Evolutionary conservation across 495 filamentous ascomycete genomes (phyloP).

Genomic region (Glarea lozoyensis): DNA sequence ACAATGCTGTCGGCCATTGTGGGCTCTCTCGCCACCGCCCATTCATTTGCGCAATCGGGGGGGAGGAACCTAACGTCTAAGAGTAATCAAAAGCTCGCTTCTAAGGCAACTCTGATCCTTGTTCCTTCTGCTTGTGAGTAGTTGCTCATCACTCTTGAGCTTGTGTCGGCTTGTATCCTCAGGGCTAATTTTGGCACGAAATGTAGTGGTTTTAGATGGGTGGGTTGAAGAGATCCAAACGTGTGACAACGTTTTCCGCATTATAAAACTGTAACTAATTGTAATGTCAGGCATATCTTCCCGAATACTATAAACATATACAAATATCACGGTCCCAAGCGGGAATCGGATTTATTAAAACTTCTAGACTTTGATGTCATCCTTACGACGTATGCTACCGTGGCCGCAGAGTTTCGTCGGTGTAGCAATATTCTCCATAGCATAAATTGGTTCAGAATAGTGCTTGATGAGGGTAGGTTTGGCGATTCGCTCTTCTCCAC

Average conservation of each 20-base stretch:
- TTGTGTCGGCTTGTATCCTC: no score
- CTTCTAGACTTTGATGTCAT: slow-evolving; percentile 61
- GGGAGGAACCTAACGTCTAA: no score
- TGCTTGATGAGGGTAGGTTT: slow-evolving; percentile 76
- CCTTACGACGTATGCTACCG: slow-evolving; percentile 60
- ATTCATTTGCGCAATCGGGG: no score
- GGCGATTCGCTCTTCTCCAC: no score
- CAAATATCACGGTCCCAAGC: slow-evolving; percentile 52
- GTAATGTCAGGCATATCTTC: slow-evolving; percentile 6
- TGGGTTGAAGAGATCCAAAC: slow-evolving; percentile 12
- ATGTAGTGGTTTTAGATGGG: neutral
- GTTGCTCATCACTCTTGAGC: no score
- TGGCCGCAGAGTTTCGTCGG: slow-evolving; percentile 1
- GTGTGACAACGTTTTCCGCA: neutral
- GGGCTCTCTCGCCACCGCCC: slow-evolving; percentile 3
- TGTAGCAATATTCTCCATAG: slow-evolving; percentile 44
- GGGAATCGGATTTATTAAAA: slow-evolving; percentile 45
- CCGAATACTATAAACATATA: slow-evolving; percentile 47
- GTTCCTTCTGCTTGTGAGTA: neutral
- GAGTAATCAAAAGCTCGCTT: no score
- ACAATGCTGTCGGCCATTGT: slow-evolving; percentile 75
- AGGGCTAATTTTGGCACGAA: no score
- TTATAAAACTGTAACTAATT: neutral
- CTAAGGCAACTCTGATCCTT: neutral
- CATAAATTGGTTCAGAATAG: slow-evolving; percentile 70